Conservation (phyloP, 768 basidiomycete species). For the Lactarius psammicola region DNA sequence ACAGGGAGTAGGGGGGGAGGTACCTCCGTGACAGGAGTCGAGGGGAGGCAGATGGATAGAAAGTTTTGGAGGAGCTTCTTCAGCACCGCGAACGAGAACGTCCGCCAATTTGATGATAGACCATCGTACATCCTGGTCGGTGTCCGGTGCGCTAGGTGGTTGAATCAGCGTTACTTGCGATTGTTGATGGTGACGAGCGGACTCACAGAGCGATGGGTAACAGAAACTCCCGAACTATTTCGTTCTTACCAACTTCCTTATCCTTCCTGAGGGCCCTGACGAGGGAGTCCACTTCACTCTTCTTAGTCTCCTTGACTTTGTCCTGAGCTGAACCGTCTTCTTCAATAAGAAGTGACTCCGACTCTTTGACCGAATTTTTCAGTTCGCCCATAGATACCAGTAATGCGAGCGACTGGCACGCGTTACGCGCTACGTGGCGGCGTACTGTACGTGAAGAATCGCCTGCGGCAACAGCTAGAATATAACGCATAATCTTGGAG, state of each 20-base stretch:
- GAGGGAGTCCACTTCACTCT: conserved; percentile 79
- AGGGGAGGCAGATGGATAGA: conserved; percentile 70
- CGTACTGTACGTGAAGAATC: conserved; percentile 82
- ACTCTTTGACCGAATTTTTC: conserved; percentile 69
- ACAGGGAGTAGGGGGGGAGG: conserved; percentile 54
- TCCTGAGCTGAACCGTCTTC: conserved; percentile 77
- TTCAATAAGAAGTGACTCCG: conserved; percentile 77
- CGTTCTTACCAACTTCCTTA: conserved; percentile 78
- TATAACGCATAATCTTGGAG: conserved; percentile 79
- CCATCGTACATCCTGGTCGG: conserved; percentile 89
- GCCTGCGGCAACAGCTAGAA: conserved; percentile 80
- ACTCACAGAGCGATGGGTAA: conserved; percentile 80
- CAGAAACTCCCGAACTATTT: conserved; percentile 72
- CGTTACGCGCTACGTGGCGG: conserved; percentile 81
- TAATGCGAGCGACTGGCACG: conserved; percentile 83
- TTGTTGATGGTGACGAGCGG: background rate
- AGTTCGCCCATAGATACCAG: conserved; percentile 90
- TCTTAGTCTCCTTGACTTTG: conserved; percentile 67
- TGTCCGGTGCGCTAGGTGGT: conserved; percentile 57
- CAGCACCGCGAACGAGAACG: conserved; percentile 74
- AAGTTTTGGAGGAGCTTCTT: conserved; percentile 84
- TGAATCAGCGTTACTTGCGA: background rate
- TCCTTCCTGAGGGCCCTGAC: conserved; percentile 88
- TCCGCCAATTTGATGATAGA: conserved; percentile 90
- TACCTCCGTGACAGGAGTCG: conserved; percentile 66